Conservation (phyloP, 2,329 filamentous ascomycete genomes). For the Epichloe sylvatica region DNA sequence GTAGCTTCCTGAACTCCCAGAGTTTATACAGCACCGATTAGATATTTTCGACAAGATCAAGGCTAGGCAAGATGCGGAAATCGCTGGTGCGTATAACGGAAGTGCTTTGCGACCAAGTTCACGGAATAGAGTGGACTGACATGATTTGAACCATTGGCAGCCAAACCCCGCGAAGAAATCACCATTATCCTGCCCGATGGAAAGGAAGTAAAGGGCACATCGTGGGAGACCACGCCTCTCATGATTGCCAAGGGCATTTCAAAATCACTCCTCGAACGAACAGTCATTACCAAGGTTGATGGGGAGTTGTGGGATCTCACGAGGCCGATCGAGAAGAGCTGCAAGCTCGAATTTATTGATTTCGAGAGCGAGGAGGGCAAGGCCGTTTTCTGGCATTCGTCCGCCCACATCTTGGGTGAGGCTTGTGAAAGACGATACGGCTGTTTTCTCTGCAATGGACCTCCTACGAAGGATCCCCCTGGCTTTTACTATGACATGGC, state of each 20-base stretch:
- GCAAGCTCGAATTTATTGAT: slow-evolving; percentile 68
- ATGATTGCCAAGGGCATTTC: slow-evolving; percentile 65
- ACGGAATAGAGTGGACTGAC: neutral
- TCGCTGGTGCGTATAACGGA: slow-evolving; percentile 27
- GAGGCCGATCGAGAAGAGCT: slow-evolving; percentile 75
- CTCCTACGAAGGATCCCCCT: slow-evolving; percentile 60
- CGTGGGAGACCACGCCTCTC: slow-evolving; percentile 83
- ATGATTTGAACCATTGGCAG: slow-evolving; percentile 21
- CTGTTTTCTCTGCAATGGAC: slow-evolving; percentile 85
- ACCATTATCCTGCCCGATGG: slow-evolving; percentile 61
- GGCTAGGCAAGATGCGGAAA: slow-evolving; percentile 66
- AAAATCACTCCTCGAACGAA: slow-evolving; percentile 75
- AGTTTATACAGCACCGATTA: slow-evolving; percentile 72
- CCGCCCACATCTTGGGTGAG: slow-evolving; percentile 90
- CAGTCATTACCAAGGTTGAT: slow-evolving; percentile 74
- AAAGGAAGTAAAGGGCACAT: slow-evolving; percentile 56
- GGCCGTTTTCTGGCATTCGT: slow-evolving; percentile 96
- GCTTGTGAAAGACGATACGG: slow-evolving; percentile 82
- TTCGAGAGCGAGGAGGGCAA: slow-evolving; percentile 57
- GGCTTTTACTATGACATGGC: slow-evolving; percentile 99
- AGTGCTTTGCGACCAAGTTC: neutral
- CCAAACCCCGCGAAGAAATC: slow-evolving; percentile 60
- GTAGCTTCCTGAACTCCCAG: slow-evolving; percentile 40
- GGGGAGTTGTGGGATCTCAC: slow-evolving; percentile 86
- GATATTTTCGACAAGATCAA: slow-evolving; percentile 81